Base-by-base conservation (phyloP, 2,329 filamentous ascomycete species). In the Penicillium rolfsii region DNA sequence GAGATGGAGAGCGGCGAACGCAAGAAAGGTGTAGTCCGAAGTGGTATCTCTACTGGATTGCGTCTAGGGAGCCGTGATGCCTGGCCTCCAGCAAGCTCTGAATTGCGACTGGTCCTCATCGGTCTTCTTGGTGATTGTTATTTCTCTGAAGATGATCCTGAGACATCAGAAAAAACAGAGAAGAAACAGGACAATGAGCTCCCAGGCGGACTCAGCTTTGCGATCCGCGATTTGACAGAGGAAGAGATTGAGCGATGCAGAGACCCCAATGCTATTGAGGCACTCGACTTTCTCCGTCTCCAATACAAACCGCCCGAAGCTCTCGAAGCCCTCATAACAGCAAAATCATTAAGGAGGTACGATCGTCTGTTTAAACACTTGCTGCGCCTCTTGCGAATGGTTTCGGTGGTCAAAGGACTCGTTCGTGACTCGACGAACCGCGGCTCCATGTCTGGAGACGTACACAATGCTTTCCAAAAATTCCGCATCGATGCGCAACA, bases 31-130 rank as follows among this genome's bases (percentile, higher is more conserved):
- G 82, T 89, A 35, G 86, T 90, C 48, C 84, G 88, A 8, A 85
- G 85, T 49, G 89, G 91, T 52, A 85, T 88, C 60, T 80, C 86
- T 14, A 94, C 96, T 82, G 94, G 95, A 0, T 82, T 98, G 43
- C 89, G 93, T 43, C 81, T 98, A 0, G 90, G 90, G n/a, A 87
- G 86, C 2, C 86, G 92, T 69, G 87, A 91, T 58, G 91, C 84
- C 35, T 98, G 95, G 95, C 95, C 95, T 28, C 95, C 95, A 4
- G 93, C 93, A 26, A 96, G 91, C 74, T 97, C 93, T 0, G 95
- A 98, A 74, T 80, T 99, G n/a, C 87, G 93, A 9, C 82, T 98
- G 5, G 91, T 91, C 0, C 82, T 99, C 19, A 96, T 93, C 84
- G 93, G 92, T 0, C 85, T 98, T 0, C 80, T 98, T 6, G 84